Evolutionary conservation across 2,329 filamentous ascomycete species (phyloP), one percentile per base, ranked within the genome.

Genomic region (Teratosphaeria gauchensis): DNA sequence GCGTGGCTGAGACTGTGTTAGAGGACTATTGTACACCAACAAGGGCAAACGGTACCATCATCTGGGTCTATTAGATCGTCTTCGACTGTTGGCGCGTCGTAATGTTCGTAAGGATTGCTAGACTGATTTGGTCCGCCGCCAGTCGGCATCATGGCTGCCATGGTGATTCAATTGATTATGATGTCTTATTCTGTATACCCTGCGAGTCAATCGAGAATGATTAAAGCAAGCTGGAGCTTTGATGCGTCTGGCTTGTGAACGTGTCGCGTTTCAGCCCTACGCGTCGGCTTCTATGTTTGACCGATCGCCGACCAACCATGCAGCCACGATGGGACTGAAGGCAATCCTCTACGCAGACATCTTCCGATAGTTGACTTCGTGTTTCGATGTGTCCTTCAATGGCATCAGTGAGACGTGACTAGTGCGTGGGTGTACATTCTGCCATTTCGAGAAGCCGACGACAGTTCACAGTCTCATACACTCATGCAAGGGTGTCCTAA

Each of bases 1-100:
- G 85, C 67, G 91, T 90, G 69, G 88, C 89, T 90, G 68, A 11
- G 7, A 2, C 11, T 4, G n/a, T 33, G 35, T 60, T 63, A 24
- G 28, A 19, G 21, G 19, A 33, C 14, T 14, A 1, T 14, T 16
- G 14, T 21, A 14, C 16, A 24, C n/a, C 9, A 42, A 32, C 28
- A 6, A 21, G 21, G 30, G 16, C n/a, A 9, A 14, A 4, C 16
- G 21, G 33, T 71, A 80, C 78, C 77, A 72, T 80, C 78, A 67
- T 80, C 78, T 21, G 78, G 77, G 66, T 80, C 78, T 56, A 80
- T 80, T 62, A 80, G 73, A 68, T 80, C 78, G 65, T 77, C 76
- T 64, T 78, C 77, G 51, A 77, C 69, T 21, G 74, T 72, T 58
- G 78, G 75, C 63, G 72, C 70, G 64, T 79, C 76, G 66, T 78